Evolutionary conservation across 2,329 filamentous ascomycete genomes (phyloP), one percentile per base, ranked within the genome.

Genomic region (Plectosphaerella cucumerina): DNA sequence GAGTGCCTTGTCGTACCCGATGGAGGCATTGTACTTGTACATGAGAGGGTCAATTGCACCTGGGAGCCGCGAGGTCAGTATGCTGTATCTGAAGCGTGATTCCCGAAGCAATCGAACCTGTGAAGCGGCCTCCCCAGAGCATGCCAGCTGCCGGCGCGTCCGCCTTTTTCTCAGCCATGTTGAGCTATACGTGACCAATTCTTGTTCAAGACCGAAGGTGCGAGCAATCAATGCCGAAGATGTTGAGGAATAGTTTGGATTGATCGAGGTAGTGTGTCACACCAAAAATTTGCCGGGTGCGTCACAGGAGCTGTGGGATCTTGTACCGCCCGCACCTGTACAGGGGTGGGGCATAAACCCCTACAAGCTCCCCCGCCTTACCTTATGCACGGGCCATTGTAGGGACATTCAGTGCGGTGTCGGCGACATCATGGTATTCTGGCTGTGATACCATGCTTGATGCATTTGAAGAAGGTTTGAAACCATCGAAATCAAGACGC

Each of bases 1-100:
- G 61, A 96, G 85, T 49, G 78, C 76, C 58, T 85, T 83, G 70
- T 96, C 90, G 70, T 87, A 92, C 65, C 82, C 83, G 59, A 96
- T 86, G 49, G 82, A 87, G 61, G 86, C 85, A 68, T 96, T 96
- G 76, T 93, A 96, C 58, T 87, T 78, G 54, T 85, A 79, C 90
- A 96, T 96, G 48, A 95, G 80, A 49, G 90, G 89, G 70, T 95
- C 89, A 59, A 93, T 82, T 60, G 82, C 87, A 74, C 89, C 88
- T 88, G 60, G 51, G 44, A 15, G 41, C 18, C 55, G 56, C 42
- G 34, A 60, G 48, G 61, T 67, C 48, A 70, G 65, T 56, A 62
- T 48, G 53, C 12, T 48, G 51, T 35, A 12, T 44, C 37, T 20
- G n/a, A 26, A 33, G 39, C 34, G 22, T 8, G 23, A 15, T 20